phyloP scores from a whole-genome alignment of 345 rosid genomes.

The Limnanthes douglasii region DNA sequence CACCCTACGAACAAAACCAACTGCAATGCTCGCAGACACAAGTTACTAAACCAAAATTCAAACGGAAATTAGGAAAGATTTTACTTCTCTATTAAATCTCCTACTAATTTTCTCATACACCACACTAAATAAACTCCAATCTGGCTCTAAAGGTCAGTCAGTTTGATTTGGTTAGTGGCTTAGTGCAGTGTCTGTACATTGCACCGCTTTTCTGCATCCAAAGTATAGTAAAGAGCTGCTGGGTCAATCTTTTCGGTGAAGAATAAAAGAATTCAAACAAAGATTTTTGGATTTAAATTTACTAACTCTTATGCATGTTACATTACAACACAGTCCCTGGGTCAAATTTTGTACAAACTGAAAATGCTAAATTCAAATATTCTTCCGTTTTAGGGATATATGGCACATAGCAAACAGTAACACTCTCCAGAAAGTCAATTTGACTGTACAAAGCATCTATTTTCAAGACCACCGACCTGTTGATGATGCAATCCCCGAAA shows the following conservation, averaged over 20 bases:
- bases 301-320: too few relatives aligned
- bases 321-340: too few relatives aligned
- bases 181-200: slow-evolving; percentile 50
- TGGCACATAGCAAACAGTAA: too few relatives aligned
- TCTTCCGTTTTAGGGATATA: too few relatives aligned
- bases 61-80: slow-evolving; percentile 5
- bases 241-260: too few relatives aligned
- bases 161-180: slow-evolving; percentile 41
- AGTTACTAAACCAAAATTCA: slow-evolving; percentile 14
- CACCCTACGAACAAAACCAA: slow-evolving; percentile 23
- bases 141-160: slow-evolving; percentile 38
- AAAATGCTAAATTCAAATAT: too few relatives aligned
- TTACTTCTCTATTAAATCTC: slow-evolving; percentile 13
- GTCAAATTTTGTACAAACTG: too few relatives aligned
- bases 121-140: slow-evolving; percentile 28
- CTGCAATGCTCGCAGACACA: slow-evolving; percentile 28
- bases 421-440: too few relatives aligned
- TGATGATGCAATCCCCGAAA: slow-evolving; percentile 95
- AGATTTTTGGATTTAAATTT: too few relatives aligned
- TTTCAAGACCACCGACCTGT: slow-evolving; percentile 45
- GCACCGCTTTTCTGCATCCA: slow-evolving; percentile 61
- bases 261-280: too few relatives aligned
- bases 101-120: slow-evolving; percentile 34
- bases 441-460: too few relatives aligned
- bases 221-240: slow-evolving; percentile 36